Evolutionary conservation across 2,329 filamentous ascomycete species (phyloP).

Genomic region (Penicillium sp.): DNA sequence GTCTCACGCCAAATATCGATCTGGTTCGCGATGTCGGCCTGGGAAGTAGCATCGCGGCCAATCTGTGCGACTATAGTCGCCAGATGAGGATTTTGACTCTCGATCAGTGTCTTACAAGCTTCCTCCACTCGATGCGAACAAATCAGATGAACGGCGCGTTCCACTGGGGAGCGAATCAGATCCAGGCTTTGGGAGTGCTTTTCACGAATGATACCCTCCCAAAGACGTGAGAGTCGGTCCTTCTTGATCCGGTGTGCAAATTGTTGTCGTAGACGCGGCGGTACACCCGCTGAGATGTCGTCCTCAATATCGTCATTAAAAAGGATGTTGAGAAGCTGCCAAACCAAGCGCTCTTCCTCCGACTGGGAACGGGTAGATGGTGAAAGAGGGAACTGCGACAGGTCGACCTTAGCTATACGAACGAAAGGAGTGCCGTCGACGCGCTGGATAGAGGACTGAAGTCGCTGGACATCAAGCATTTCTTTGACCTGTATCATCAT

Average conservation of each 20-base stretch:
- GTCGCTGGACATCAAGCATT: conserved; percentile 36
- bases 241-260: conserved; percentile 49
- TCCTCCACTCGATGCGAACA: conserved; percentile 76
- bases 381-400: conserved; percentile 33
- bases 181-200: conserved; percentile 67
- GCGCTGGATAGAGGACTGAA: conserved; percentile 46
- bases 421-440: conserved; percentile 60
- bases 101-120: conserved; percentile 75
- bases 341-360: conserved; percentile 55
- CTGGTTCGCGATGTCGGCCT: conserved; percentile 74
- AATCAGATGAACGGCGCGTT: conserved; percentile 78
- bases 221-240: conserved; percentile 46
- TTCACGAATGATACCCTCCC: conserved; percentile 50
- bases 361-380: conserved; percentile 29
- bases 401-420: conserved; percentile 33
- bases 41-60: conserved; percentile 66
- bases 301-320: conserved; percentile 67
- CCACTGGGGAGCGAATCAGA: conserved; percentile 65
- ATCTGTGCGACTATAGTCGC: conserved; percentile 81
- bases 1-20: conserved; percentile 80
- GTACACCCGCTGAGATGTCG: conserved; percentile 45
- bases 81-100: conserved; percentile 76
- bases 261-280: conserved; percentile 37
- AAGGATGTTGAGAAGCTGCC: conserved; percentile 81
- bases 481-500: conserved; percentile 22